A percentile compares a stretch with the other conserved stretches of the same genome.
Evolutionary conservation across 148 eudicot genomes (phyloP).

Genomic region (Persicaria tinctoria): DNA sequence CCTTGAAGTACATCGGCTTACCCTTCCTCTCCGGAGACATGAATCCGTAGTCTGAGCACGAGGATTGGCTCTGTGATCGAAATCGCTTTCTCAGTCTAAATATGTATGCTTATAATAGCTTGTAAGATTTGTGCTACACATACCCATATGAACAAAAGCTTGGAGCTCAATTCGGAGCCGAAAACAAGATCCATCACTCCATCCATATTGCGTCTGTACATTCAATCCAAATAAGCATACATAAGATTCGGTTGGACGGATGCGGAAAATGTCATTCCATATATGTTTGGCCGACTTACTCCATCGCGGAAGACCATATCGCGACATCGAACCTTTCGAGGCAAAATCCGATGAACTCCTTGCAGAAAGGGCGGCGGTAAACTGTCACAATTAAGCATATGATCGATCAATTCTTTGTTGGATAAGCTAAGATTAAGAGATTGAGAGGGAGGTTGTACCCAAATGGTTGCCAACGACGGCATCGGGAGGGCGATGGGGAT

Average conservation of each 20-base stretch:
- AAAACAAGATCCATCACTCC: background rate
- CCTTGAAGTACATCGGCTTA: conserved; percentile 37
- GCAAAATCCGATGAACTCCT: conserved; percentile 44
- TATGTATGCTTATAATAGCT: background rate
- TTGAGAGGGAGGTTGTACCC: background rate
- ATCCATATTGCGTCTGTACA: background rate
- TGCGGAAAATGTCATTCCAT: too few relatives aligned
- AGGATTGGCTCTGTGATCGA: conserved; percentile 21
- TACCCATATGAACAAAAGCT: conserved; percentile 4
- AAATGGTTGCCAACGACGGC: background rate
- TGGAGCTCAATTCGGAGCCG: background rate
- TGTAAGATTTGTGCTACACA: background rate
- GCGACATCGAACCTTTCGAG: conserved; percentile 54
- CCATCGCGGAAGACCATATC: conserved; percentile 47
- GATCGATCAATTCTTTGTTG: background rate
- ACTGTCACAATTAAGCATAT: conserved; percentile 20
- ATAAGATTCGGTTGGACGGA: background rate
- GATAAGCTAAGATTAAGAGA: background rate
- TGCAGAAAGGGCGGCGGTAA: conserved; percentile 38
- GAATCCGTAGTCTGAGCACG: conserved; percentile 31
- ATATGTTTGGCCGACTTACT: conserved; percentile 22
- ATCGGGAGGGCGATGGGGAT: background rate
- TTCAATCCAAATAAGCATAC: background rate
- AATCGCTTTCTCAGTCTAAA: too few relatives aligned
- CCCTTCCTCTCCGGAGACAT: conserved; percentile 17